Percentiles rank a stretch among this genome's conserved stretches.
These are phyloP conservation scores for Buxus sempervirens DNA, from an alignment of 164 flowering plant species.

Conservation along the genomic window DNA sequence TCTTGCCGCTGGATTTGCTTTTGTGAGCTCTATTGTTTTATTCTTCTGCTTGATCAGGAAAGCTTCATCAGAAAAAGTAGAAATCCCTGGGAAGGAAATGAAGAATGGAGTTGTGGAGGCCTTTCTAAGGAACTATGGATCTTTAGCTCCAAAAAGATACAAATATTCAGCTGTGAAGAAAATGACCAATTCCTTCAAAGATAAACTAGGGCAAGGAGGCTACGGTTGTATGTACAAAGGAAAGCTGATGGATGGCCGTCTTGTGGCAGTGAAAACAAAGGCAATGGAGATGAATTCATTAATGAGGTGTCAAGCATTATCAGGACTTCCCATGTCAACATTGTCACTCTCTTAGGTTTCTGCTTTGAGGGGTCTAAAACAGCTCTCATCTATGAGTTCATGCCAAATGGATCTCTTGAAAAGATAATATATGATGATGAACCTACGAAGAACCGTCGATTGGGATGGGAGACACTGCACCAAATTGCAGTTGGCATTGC, in stretches of 20 bases:
- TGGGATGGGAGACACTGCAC: too few relatives aligned
- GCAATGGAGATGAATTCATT: too few relatives aligned
- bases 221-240: too few relatives aligned
- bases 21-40: neutral
- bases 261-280: too few relatives aligned
- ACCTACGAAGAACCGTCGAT: neutral
- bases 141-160: conserved; percentile 27
- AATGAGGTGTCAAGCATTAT: conserved; percentile 30
- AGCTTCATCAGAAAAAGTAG: neutral
- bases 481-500: too few relatives aligned
- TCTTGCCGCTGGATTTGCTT: neutral
- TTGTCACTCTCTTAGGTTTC: too few relatives aligned
- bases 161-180: conserved; percentile 29
- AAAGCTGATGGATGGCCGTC: too few relatives aligned
- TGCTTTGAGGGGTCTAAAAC: too few relatives aligned
- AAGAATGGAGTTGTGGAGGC: neutral
- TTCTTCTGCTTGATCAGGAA: neutral
- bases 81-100: neutral
- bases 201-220: conserved; percentile 49
- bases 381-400: conserved; percentile 41
- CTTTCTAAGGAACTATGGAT: conserved; percentile 23
- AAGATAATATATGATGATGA: conserved; percentile 9
- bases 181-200: conserved; percentile 33
- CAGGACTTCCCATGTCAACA: conserved; percentile 35
- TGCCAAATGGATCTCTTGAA: conserved; percentile 45